Base-by-base conservation (phyloP, 1,284 basidiomycete species). In the Moesziomyces sp. region DNA sequence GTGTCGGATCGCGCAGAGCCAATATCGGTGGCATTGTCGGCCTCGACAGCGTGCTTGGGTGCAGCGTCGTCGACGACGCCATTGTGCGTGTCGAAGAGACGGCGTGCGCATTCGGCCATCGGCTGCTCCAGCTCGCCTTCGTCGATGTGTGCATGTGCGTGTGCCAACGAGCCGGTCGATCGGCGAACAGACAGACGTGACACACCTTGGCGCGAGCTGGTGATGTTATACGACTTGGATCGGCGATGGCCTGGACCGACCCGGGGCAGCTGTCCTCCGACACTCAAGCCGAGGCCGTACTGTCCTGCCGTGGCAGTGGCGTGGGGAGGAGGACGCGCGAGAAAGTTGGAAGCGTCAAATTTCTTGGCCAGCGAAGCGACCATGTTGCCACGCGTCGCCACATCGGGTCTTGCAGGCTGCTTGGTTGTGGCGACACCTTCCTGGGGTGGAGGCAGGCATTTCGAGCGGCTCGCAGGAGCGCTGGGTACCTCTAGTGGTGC, bases 281-380 rank as follows among this genome's bases (percentile, higher is more conserved):
- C 30, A 0, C 56, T 69, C 19, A 69, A 33, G 18, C 66, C 55
- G 2, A 69, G 46, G 14, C 60, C 57, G 9, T 18, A 19, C 18
- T 46, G 46, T 9, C 57, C 45, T 5, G 65, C 26, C 51, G 60
- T 18, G 2, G 49, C 60, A 7, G 67, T 38, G 19, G 56, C 26
- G 40, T 68, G 60, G 6, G 64, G n/a, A n/a, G 61, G 71, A 1
- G 62, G 63, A 5, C 62, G 55, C 3, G 62, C 33, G 9, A 64
- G 54, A 23, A 67, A 68, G 47, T 59, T 54, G 16, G 49, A 56
- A 1, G 64, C 64, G 24, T 69, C 71, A 19, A 74, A 74, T 35
- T 65, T 64, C 55, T 60, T 74, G 5, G 71, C 71, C 7, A 68
- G 58, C 26, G 71, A 74, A 3, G 71, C 71, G 3, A 74, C 71